These are phyloP conservation scores for Suillus fuscotomentosus DNA, from an alignment of 768 basidiomycete species.

Conservation along the genomic window DNA sequence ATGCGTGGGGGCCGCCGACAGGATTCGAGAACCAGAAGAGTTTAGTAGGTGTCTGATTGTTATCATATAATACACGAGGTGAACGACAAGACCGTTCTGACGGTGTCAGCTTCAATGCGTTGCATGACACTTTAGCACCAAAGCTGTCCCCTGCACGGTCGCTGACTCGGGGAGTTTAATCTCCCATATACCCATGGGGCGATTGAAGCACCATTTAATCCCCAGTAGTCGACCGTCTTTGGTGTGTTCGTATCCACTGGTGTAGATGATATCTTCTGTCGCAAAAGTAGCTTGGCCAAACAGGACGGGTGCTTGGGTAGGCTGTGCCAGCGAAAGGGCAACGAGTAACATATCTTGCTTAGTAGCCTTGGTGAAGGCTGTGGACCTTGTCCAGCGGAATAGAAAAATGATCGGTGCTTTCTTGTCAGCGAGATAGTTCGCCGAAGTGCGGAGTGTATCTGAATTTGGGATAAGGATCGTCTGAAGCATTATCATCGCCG, in stretches of 20 bases:
- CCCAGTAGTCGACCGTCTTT: constrained; percentile 59
- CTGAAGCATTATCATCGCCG: constrained; percentile 18
- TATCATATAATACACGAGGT: constrained; percentile 43
- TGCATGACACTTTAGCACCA: constrained; percentile 17
- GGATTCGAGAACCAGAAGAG: constrained; percentile 56
- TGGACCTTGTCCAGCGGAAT: constrained; percentile 40
- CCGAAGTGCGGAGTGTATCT: constrained; percentile 59
- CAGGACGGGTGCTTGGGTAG: constrained; percentile 24
- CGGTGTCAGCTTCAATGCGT: constrained; percentile 40
- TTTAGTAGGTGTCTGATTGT: constrained; percentile 17
- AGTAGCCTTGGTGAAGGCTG: constrained; percentile 12
- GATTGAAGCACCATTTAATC: constrained; percentile 57
- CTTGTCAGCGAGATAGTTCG: constrained; percentile 54
- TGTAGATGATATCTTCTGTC: constrained; percentile 42
- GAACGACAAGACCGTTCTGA: constrained; percentile 53
- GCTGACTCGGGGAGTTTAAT: constrained; percentile 29
- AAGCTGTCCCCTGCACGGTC: constrained; percentile 7
- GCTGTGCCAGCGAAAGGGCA: constrained; percentile 13
- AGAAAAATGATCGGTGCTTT: constrained; percentile 54
- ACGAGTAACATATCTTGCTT: constrained; percentile 10
- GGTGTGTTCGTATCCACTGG: constrained; percentile 61
- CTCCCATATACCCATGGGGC: constrained; percentile 56
- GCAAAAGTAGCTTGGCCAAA: constrained; percentile 61
- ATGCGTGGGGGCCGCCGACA: constrained; percentile 59
- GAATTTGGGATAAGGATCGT: constrained; percentile 19